Base-by-base conservation (phyloP, 495 filamentous ascomycete genomes). In the Hypoxylon subgilvum region DNA sequence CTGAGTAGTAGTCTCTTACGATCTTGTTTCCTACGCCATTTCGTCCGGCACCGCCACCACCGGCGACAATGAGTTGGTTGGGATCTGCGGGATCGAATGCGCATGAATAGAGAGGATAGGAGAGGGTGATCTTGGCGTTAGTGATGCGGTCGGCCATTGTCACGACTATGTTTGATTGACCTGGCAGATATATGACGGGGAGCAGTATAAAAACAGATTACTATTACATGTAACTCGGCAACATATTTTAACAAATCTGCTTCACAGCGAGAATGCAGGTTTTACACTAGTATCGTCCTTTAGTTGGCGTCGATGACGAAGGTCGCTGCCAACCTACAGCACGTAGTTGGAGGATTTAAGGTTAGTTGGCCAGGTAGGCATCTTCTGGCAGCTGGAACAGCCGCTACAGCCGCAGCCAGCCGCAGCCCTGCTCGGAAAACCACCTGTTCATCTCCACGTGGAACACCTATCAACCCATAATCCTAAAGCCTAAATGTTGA, bases 11-110 rank as follows among this genome's bases (percentile, higher is more conserved):
- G 31, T 38, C 40, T n/a, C 67, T 32, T 55, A 88, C 90, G 70
- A 97, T 91, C 74, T 92, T 93, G 73, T 97, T 98, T 22, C 85
- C 84, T 27, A 97, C 90, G 39, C 92, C 94, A 66, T 82, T 94
- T 51, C 86, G 84, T 31, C 88, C 85, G 66, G 91, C 86, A 14
- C 93, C 93, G 55, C 93, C 93, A 41, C 94, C 94, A 21, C 94
- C 93, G 28, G 86, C 93, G n/a, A 96, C 90, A 6, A 96, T 74
- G 22, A 97, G 77, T 40, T 83, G 82, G 55, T 82, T 79, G 52
- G 84, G 82, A 76, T 94, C 84, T 63, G 87, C 79, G 43, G 90
- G 88, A 67, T 94, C 89, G 72, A 97, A 97, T 68, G 91, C 93
- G 59, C 88, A 88, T 14, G 89, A 83, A 72, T 90, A 96, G 32